Conservation (phyloP, 1,284 basidiomycete species). For the Cystobasidium pallidum region DNA sequence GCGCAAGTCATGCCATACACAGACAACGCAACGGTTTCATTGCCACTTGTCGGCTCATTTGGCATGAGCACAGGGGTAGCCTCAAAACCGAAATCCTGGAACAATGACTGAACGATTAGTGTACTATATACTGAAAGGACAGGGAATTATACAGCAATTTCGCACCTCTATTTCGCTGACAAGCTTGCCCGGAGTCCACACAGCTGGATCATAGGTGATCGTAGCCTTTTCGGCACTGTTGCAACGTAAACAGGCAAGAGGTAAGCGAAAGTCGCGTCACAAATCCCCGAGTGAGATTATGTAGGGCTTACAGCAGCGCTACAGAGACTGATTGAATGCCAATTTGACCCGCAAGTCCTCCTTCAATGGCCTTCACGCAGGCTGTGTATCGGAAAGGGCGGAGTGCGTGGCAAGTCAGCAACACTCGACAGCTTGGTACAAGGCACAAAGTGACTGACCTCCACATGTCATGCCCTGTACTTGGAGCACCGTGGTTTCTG, state of each 20-base stretch:
- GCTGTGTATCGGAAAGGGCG: conserved; percentile 57
- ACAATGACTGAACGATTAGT: conserved; percentile 55
- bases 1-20: conserved; percentile 92
- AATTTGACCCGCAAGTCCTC: conserved; percentile 76
- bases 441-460: conserved; percentile 57
- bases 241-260: neutral
- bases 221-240: conserved; percentile 78
- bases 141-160: neutral
- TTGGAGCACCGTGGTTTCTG: conserved; percentile 23
- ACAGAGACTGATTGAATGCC: conserved; percentile 89
- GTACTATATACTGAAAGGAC: neutral
- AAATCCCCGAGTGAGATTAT: neutral
- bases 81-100: conserved; percentile 90
- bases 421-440: conserved; percentile 55
- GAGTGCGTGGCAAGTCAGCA: neutral
- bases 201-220: conserved; percentile 75
- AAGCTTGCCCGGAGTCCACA: conserved; percentile 81
- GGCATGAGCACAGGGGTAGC: conserved; percentile 66
- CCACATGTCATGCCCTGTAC: conserved; percentile 59
- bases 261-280: neutral
- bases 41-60: conserved; percentile 61
- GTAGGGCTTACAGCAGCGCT: conserved; percentile 67
- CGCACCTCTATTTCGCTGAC: conserved; percentile 64
- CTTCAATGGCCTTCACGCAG: conserved; percentile 76
- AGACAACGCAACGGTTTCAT: conserved; percentile 71